phyloP scores from a whole-genome alignment of 768 basidiomycete species.

The Psilocybe azurescens region DNA sequence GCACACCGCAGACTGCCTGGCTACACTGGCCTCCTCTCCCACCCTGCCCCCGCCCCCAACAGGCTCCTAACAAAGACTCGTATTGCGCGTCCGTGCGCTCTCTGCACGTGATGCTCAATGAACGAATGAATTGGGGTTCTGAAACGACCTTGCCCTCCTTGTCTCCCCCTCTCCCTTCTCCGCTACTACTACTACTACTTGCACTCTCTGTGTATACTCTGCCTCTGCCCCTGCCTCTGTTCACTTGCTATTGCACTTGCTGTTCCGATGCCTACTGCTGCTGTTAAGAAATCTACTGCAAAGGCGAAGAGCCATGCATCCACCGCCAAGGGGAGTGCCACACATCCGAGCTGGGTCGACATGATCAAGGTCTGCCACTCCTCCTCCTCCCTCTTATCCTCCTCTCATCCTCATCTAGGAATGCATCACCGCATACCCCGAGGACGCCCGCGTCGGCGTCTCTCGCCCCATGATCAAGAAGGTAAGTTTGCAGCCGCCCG shows the following conservation, averaged over 20 bases:
- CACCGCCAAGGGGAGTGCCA: conserved; percentile 28
- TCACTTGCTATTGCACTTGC: conserved; percentile 4
- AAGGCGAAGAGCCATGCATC: conserved; percentile 33
- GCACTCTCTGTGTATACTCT: too few relatives aligned
- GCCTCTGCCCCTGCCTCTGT: neutral
- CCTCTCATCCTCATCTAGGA: conserved; percentile 45
- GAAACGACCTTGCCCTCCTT: conserved; percentile 19
- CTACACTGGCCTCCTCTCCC: neutral
- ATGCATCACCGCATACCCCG: conserved; percentile 74
- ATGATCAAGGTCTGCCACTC: conserved; percentile 73
- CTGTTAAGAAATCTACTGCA: conserved; percentile 37
- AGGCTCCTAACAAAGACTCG: neutral
- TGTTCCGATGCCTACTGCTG: conserved; percentile 29
- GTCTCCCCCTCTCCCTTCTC: conserved; percentile 21
- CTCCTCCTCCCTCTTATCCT: conserved; percentile 31
- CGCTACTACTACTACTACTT: too few relatives aligned
- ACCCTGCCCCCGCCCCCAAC: neutral
- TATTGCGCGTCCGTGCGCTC: conserved; percentile 18
- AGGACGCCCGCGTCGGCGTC: conserved; percentile 76
- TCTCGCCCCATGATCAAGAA: conserved; percentile 86
- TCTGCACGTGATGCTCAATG: conserved; percentile 31
- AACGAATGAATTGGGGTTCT: neutral
- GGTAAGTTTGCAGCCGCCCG: conserved; percentile 37
- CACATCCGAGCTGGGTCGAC: conserved; percentile 74
- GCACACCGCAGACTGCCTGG: too few relatives aligned